Conservation (phyloP, 129 eudicot genomes). For the Cynara cardunculus region DNA sequence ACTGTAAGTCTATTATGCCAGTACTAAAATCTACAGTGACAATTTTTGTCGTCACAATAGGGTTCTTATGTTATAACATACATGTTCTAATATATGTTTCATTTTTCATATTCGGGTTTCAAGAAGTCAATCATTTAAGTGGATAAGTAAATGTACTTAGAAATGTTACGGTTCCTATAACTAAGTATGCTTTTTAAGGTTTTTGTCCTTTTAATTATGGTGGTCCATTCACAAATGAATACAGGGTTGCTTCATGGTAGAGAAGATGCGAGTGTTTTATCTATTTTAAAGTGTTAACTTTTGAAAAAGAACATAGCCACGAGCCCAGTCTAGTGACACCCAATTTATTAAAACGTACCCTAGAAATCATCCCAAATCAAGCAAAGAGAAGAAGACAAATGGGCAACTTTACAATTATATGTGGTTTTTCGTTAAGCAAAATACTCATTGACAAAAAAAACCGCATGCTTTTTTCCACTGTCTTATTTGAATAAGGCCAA, state of each 20-base stretch:
- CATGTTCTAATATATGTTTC: not conserved
- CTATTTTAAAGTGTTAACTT: not conserved
- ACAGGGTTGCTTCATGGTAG: not conserved
- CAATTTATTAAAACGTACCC: not conserved
- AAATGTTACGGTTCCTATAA: not conserved
- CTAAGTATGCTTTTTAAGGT: not conserved
- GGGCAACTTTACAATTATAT: not conserved
- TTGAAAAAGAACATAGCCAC: not conserved
- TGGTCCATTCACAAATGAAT: slow-evolving; percentile 13
- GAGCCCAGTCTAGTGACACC: not conserved
- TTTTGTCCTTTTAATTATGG: not conserved
- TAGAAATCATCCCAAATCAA: slow-evolving; percentile 1
- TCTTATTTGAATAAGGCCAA: not conserved
- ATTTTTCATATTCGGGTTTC: not conserved
- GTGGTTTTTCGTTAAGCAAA: not conserved
- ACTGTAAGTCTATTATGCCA: not conserved
- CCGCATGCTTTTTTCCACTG: not conserved
- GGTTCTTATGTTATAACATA: not conserved
- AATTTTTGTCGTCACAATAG: not conserved
- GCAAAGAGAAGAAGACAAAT: not conserved
- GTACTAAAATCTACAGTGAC: not conserved
- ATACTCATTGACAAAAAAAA: not conserved
- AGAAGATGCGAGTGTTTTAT: slow-evolving; percentile 1
- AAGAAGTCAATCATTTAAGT: not conserved
- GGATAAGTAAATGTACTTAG: not conserved